Base-by-base conservation (phyloP, 1,139 yeast genomes). In the Debaryomyces singareniensis region DNA sequence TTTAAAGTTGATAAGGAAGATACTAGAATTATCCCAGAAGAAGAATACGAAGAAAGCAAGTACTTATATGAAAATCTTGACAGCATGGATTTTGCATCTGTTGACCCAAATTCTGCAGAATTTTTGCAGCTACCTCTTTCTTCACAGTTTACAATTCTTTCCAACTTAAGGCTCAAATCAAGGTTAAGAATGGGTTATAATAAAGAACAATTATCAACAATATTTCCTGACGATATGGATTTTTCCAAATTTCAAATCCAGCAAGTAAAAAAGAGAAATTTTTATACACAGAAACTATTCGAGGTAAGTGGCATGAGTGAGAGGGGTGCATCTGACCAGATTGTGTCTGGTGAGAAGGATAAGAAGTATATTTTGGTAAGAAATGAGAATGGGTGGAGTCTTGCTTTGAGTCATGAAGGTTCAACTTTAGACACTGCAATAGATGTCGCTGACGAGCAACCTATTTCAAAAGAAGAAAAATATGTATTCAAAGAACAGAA, bases 111-210 rank as follows among this genome's bases (percentile, higher is more conserved):
- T 6, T 80, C 91, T 0, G 53, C 67, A 24, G 83, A 77, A 39
- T 83, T 83, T 47, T 64, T 67, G 11, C 66, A 65, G 22, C 53
- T 82, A 15, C 96, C 98, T 0, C 59, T 80, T 32, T 74, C 89
- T 0, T 80, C 95, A 0, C 96, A 87, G 48, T 93, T 91, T 48
- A 86, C 86, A 73, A 74, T 87, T 2, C 58, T 93, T 15, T 85
- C 91, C 7, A 86, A 86, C 34, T 71, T 94, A 13, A 57, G 99
- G 33, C 60, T 87, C 21, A 71, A 86, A 38, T 89, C 97, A 0
- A 62, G 99, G 34, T 70, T 93, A 51, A 77, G 99, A 60, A 81
- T 93, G 95, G 99, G 99, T 0, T 86, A 82, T 48, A 69, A 89
- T 0, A 85, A 86, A 36, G 91, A 84, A 11, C 96, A 93, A 47